A percentile compares a stretch with the other conserved stretches of the same genome.
These are phyloP conservation scores for Schizonepeta tenuifolia DNA, from an alignment of 257 asterid species.

Conservation along the genomic window DNA sequence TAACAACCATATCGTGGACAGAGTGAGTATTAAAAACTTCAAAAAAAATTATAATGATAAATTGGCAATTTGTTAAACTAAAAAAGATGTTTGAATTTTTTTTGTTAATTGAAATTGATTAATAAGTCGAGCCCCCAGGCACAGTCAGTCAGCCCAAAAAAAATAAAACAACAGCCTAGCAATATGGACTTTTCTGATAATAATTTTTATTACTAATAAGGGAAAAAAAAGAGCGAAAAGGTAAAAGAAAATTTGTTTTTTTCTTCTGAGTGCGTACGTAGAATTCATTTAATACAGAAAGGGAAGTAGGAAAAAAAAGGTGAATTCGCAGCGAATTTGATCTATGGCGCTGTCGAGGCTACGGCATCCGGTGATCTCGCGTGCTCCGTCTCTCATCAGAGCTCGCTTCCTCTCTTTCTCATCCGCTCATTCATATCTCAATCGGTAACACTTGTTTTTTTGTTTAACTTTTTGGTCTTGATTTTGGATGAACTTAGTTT, in stretches of 20 bases:
- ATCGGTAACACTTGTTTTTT: slow-evolving; percentile 47
- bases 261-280: slow-evolving; percentile 6
- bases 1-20: too few relatives aligned
- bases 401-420: slow-evolving; percentile 65
- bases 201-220: neutral
- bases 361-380: slow-evolving; percentile 75
- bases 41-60: too few relatives aligned
- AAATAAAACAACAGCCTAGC: neutral
- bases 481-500: slow-evolving; percentile 28
- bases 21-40: neutral
- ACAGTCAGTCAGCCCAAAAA: neutral
- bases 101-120: too few relatives aligned
- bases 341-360: slow-evolving; percentile 95
- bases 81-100: too few relatives aligned
- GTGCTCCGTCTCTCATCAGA: slow-evolving; percentile 72
- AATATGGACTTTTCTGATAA: neutral
- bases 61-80: too few relatives aligned
- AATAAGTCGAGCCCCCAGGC: neutral
- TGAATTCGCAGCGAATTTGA: slow-evolving; percentile 41
- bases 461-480: neutral
- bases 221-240: too few relatives aligned
- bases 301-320: slow-evolving; percentile 29
- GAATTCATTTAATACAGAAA: slow-evolving; percentile 14
- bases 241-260: slow-evolving; percentile 9
- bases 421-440: slow-evolving; percentile 47